phyloP scores from a whole-genome alignment of 768 basidiomycete species.

The Trametes cingulata region DNA sequence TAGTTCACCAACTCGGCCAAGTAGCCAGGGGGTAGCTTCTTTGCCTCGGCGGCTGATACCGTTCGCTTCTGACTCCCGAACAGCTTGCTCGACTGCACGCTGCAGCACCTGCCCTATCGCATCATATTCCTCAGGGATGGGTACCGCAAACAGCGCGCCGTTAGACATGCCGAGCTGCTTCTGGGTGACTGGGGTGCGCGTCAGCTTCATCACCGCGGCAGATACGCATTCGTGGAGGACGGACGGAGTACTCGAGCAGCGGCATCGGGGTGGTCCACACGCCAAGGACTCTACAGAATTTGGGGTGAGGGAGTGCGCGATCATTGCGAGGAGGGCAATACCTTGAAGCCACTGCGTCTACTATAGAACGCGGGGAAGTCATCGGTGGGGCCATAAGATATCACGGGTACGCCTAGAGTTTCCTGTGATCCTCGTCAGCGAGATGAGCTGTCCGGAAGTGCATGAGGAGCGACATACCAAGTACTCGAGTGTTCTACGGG shows the following conservation, averaged over 20 bases:
- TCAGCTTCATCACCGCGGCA: background rate
- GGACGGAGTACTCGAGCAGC: conserved; percentile 79
- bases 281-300: conserved; percentile 72
- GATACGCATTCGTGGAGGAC: conserved; percentile 28
- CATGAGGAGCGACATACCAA: conserved; percentile 46
- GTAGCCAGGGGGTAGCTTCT: conserved; percentile 93
- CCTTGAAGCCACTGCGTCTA: conserved; percentile 79
- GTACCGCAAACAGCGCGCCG: conserved; percentile 82
- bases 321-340: conserved; percentile 28
- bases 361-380: conserved; percentile 97
- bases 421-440: conserved; percentile 52
- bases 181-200: conserved; percentile 55
- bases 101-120: conserved; percentile 69
- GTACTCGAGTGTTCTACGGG: conserved; percentile 76
- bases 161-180: conserved; percentile 70
- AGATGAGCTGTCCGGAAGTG: background rate
- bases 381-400: conserved; percentile 69
- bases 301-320: background rate
- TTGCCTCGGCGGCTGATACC: conserved; percentile 83
- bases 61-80: conserved; percentile 78
- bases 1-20: conserved; percentile 79
- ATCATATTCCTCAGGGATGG: conserved; percentile 82
- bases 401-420: conserved; percentile 91
- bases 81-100: conserved; percentile 77
- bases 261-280: conserved; percentile 54